phyloP scores from a whole-genome alignment of 192 early-diverging fungal genomes.

The Linnemannia schmuckeri region DNA sequence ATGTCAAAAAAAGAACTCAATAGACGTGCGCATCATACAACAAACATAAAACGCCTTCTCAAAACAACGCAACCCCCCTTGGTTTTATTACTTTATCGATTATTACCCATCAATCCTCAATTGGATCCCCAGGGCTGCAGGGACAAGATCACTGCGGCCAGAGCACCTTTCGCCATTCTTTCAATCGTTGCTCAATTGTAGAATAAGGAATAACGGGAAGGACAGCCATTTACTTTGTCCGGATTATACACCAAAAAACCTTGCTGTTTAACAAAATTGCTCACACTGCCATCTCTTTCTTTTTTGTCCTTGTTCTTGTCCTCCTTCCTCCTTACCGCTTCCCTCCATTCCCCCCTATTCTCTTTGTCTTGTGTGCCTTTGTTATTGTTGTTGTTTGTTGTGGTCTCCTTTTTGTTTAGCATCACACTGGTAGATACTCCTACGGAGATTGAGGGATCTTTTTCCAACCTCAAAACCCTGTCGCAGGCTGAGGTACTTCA shows the following conservation, averaged over 20 bases:
- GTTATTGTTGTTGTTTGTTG: neutral
- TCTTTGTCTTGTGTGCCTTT: neutral
- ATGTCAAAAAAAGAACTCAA: neutral
- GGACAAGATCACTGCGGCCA: neutral
- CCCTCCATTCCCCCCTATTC: neutral
- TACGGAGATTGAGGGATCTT: conserved; percentile 12
- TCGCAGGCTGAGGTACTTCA: conserved; percentile 23
- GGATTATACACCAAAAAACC: neutral
- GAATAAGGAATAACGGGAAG: neutral
- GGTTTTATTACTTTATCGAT: neutral
- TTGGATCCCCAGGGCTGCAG: neutral
- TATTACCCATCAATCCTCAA: neutral
- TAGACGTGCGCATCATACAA: neutral
- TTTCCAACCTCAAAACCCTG: conserved; percentile 22
- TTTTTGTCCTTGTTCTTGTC: neutral
- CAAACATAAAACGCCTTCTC: neutral
- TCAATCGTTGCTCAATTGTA: neutral
- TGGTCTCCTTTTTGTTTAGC: neutral
- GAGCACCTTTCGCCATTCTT: neutral
- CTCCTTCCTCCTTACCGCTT: neutral
- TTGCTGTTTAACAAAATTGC: neutral
- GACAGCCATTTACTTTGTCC: neutral
- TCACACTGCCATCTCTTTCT: conserved; percentile 1
- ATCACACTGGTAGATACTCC: conserved; percentile 39
- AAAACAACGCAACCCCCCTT: neutral